Percentiles rank a stretch among this genome's conserved stretches.
Conservation (phyloP, 176 grass and related monocot species). For the Elaeis guineensis region DNA sequence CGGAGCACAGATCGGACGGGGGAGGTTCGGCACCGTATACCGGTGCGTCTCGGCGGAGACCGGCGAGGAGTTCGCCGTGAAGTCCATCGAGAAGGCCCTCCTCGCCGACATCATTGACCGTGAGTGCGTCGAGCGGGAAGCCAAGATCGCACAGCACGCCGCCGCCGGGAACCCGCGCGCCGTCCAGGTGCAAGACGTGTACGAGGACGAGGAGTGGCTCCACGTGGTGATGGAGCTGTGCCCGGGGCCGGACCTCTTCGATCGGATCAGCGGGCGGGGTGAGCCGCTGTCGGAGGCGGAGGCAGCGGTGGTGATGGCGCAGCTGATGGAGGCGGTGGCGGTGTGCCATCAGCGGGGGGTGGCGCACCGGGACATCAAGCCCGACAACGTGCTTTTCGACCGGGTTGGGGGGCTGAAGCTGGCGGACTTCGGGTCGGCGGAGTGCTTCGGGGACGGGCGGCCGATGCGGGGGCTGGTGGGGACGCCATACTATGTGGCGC, state of each 20-base stretch:
- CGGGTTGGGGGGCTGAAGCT: constrained; percentile 24
- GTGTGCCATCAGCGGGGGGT: constrained; percentile 56
- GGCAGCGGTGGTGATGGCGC: constrained; percentile 32
- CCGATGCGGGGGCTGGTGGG: constrained; percentile 51
- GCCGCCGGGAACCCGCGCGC: constrained; percentile 51
- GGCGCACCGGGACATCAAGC: constrained; percentile 87
- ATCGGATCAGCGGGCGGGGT: constrained; percentile 44
- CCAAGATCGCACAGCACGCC: constrained; percentile 39
- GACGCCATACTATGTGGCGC: constrained; percentile 83
- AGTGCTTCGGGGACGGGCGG: constrained; percentile 26
- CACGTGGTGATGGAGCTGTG: constrained; percentile 85
- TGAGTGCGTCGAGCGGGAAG: constrained; percentile 53
- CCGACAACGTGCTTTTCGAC: constrained; percentile 82
- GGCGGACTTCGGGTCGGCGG: constrained; percentile 76
- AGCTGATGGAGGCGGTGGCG: constrained; percentile 53
- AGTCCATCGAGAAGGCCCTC: constrained; percentile 54
- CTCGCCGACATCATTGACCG: constrained; percentile 65
- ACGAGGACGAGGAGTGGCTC: constrained; percentile 44
- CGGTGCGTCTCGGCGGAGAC: constrained; percentile 50
- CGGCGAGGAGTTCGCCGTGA: constrained; percentile 46
- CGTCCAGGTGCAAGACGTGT: constrained; percentile 46
- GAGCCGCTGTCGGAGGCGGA: constrained; percentile 48
- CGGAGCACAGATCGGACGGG: constrained; percentile 71
- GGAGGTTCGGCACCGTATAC: constrained; percentile 68
- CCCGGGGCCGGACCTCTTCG: constrained; percentile 52